Evolutionary conservation across 306 rosid species (phyloP).

Genomic region (Calophaca sinica): DNA sequence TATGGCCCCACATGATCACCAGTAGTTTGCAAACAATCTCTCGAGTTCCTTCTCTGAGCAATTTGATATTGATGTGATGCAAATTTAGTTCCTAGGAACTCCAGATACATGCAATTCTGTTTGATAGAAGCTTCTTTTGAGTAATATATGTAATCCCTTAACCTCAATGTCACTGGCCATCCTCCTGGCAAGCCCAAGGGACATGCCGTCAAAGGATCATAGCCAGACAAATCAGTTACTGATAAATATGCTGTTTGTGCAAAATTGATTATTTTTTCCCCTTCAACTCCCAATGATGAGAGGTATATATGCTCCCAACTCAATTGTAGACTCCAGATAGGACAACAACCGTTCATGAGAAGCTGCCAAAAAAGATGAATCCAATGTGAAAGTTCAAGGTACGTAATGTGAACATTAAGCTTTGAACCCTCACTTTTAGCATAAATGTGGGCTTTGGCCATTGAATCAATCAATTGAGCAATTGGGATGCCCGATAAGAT

Average conservation of each 20-base stretch:
- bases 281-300: constrained; percentile 72
- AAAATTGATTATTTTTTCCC: constrained; percentile 54
- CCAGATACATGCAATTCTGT: constrained; percentile 81
- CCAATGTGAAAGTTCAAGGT: constrained; percentile 93
- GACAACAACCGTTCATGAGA: constrained; percentile 70
- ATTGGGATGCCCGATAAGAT: constrained; percentile 71
- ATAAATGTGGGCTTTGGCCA: constrained; percentile 79
- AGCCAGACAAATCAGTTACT: constrained; percentile 41
- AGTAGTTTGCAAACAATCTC: constrained; percentile 33
- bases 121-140: constrained; percentile 67
- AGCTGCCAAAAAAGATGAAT: constrained; percentile 81
- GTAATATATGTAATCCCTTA: constrained; percentile 67
- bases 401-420: constrained; percentile 58
- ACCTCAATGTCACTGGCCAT: constrained; percentile 73
- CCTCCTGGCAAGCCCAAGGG: constrained; percentile 83
- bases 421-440: constrained; percentile 71
- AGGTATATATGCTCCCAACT: constrained; percentile 93
- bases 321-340: constrained; percentile 78
- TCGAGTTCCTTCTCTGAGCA: constrained; percentile 45
- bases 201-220: constrained; percentile 43
- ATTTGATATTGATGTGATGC: constrained; percentile 59
- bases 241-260: constrained; percentile 64
- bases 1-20: constrained; percentile 37
- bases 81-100: constrained; percentile 67
- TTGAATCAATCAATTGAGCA: constrained; percentile 65